Base-by-base conservation (phyloP, 2,329 filamentous ascomycete species). In the Fusarium brevicatenulatum region DNA sequence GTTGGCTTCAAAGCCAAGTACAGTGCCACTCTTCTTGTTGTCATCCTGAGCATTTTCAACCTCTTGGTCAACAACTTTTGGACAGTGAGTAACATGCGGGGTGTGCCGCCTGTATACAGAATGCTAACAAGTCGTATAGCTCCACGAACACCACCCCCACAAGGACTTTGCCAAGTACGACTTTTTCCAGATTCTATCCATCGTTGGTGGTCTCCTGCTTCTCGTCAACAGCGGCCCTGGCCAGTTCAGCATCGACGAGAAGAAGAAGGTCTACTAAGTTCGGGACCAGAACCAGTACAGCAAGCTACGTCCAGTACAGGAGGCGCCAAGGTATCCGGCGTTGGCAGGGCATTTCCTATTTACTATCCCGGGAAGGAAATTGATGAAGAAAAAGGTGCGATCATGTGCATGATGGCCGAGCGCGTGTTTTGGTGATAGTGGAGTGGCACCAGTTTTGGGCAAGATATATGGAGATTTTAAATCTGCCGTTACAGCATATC, bases 91-190 rank as follows among this genome's bases (percentile, higher is more conserved):
- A 47, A 40, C 16, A 18, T 4, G 21, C 30, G 30, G 16, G 19
- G 36, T 49, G 36, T 49, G 21, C 11, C 28, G 44, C 13, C 8
- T n/a, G 7, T 34, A 37, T n/a, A 18, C 25, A 34, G 32, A 44
- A 50, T 37, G n/a, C 59, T 67, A 63, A 73, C 39, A 18, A 66
- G 15, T 34, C 49, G 50, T 7, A 23, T 75, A 97, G 93, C 94
- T 99, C 76, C 95, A 98, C 86, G 93, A 95, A 77, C 93, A 97
- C 86, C 96, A 99, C 87, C 96, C 96, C 54, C 95, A 98, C 89
- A 98, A 98, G 90, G 96, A 99, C 85, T 99, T 99, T 82, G 96
- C 96, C 88, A 99, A 99, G 87, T 99, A 99, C 90, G 96, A 99
- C 83, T 99, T 99, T 89, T 99, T 99, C 91, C 96, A 99, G 88